Evolutionary conservation across 2,329 filamentous ascomycete species (phyloP).

Genomic region (Zymoseptoria tritici): DNA sequence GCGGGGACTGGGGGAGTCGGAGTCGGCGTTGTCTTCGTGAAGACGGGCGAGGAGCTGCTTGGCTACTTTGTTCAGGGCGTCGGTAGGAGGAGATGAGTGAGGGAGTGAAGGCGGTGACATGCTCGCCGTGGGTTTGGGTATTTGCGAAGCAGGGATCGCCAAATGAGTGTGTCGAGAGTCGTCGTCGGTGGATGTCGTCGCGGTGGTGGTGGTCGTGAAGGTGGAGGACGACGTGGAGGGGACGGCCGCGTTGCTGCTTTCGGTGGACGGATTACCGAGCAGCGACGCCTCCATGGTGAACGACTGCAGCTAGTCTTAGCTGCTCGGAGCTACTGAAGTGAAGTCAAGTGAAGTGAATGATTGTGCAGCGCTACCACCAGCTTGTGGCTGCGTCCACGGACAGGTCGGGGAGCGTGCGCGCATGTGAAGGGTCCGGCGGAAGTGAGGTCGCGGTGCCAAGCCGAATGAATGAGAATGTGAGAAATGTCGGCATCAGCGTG

Average conservation of each 20-base stretch:
- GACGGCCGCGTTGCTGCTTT: background rate
- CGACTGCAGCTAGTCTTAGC: background rate
- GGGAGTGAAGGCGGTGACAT: constrained; percentile 9
- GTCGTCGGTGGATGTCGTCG: background rate
- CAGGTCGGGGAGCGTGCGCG: background rate
- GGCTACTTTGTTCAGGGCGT: constrained; percentile 17
- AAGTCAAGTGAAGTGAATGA: background rate
- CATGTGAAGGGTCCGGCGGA: background rate
- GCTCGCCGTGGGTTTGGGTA: constrained; percentile 21
- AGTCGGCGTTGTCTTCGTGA: constrained; percentile 26
- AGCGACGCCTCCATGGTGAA: background rate
- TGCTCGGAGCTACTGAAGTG: too few relatives aligned
- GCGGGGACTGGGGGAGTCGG: constrained; percentile 22
- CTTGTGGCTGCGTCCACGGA: background rate
- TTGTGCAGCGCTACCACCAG: background rate
- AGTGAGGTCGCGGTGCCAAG: background rate
- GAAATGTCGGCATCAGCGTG: background rate
- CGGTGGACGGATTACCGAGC: background rate
- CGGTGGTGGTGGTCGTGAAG: background rate
- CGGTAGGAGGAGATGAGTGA: constrained; percentile 10
- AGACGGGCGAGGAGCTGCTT: constrained; percentile 25
- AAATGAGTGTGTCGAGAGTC: constrained; percentile 13
- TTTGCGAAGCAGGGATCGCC: constrained; percentile 22
- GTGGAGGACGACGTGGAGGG: background rate
- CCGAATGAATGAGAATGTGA: background rate